Percentiles rank a stretch among this genome's conserved stretches.
Conservation (phyloP, 768 basidiomycete species). For the Sporobolomyces phaffii region DNA sequence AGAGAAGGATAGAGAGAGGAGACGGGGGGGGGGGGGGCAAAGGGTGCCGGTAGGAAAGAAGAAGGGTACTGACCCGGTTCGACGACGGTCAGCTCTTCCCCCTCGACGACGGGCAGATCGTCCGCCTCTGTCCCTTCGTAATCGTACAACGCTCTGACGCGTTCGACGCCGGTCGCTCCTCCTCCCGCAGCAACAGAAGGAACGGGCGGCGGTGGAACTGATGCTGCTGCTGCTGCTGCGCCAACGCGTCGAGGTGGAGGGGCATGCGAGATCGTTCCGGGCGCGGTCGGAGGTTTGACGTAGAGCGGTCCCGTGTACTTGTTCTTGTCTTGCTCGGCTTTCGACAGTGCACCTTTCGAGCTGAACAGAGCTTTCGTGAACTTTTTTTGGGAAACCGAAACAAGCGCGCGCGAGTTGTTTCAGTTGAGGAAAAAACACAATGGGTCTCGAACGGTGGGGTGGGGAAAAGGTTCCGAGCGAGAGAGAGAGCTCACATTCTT, state of each 20-base stretch:
- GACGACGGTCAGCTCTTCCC: slow-evolving; percentile 16
- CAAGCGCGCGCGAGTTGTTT: too few species aligned
- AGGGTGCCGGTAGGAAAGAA: too few species aligned
- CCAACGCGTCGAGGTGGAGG: slow-evolving; percentile 8
- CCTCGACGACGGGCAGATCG: slow-evolving; percentile 15
- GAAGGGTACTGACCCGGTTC: slow-evolving; percentile 7
- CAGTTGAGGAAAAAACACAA: too few species aligned
- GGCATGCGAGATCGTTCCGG: not conserved
- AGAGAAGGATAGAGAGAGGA: not conserved
- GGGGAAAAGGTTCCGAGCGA: too few species aligned
- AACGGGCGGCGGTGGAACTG: not conserved
- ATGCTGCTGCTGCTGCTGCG: not conserved
- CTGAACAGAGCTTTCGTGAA: slow-evolving; percentile 16
- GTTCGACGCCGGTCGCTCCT: not conserved
- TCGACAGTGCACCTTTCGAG: slow-evolving; percentile 11
- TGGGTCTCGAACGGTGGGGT: too few species aligned
- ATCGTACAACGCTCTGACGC: slow-evolving; percentile 18
- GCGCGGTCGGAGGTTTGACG: slow-evolving; percentile 1
- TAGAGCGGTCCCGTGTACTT: slow-evolving; percentile 4
- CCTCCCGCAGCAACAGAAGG: too few species aligned
- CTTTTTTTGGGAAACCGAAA: not conserved
- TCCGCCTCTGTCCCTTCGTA: slow-evolving; percentile 14
- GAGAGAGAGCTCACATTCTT: slow-evolving; percentile 1
- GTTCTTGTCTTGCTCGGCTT: slow-evolving; percentile 11
- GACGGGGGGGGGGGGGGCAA: too few species aligned